Conservation (phyloP, 108 stramenopile species). For the Nitzschia sp. region DNA sequence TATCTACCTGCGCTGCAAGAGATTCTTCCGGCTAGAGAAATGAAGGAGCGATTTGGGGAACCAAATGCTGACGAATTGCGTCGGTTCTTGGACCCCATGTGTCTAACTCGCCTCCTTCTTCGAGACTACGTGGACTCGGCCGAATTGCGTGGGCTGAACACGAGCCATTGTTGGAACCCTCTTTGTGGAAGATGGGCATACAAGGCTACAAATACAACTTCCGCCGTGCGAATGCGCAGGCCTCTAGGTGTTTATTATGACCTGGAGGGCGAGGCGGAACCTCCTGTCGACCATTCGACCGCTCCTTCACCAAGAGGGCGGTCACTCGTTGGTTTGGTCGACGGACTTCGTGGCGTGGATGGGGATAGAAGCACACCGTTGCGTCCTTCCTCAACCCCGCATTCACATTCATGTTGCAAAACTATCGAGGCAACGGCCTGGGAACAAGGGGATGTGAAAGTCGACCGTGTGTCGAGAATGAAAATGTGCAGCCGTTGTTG, state of each 20-base stretch:
- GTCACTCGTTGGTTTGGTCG: not conserved
- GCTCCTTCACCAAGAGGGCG: not conserved
- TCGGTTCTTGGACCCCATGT: conserved; percentile 66
- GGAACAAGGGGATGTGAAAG: conserved; percentile 22
- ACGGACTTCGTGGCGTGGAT: not conserved
- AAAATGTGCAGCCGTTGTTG: conserved; percentile 91
- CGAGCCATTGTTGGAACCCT: conserved; percentile 91
- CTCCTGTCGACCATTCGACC: conserved; percentile 1
- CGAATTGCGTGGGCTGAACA: conserved; percentile 54
- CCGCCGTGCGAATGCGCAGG: conserved; percentile 32
- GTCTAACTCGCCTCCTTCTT: conserved; percentile 63
- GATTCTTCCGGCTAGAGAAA: conserved; percentile 55
- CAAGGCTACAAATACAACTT: conserved; percentile 45
- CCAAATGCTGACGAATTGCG: conserved; percentile 61
- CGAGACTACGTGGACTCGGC: conserved; percentile 66
- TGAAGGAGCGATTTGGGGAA: conserved; percentile 75
- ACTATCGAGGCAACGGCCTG: conserved; percentile 27
- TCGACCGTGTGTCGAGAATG: conserved; percentile 76
- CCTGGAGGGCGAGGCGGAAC: conserved; percentile 12
- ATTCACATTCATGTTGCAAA: conserved; percentile 12
- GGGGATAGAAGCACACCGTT: not conserved
- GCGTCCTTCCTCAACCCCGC: not conserved
- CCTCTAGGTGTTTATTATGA: conserved; percentile 17
- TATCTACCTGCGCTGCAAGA: conserved; percentile 82
- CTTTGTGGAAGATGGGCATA: conserved; percentile 87